Evolutionary conservation across 208 protist species (phyloP).

Genomic region (Naegleria gruberi): DNA sequence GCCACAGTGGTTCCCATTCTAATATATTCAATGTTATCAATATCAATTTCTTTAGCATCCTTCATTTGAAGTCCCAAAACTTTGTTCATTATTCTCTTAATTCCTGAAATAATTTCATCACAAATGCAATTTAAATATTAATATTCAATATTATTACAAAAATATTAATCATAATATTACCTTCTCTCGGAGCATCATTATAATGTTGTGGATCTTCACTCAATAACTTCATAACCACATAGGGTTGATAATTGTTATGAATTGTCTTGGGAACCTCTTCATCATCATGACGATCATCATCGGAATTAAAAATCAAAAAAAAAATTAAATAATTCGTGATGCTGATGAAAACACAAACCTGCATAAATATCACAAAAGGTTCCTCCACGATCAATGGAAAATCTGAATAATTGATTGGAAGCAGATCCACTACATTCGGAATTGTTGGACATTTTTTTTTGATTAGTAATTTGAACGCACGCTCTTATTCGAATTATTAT

Average conservation of each 20-base stretch:
- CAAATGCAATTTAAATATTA: neutral
- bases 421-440: neutral
- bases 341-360: constrained; percentile 32
- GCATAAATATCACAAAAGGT: constrained; percentile 90
- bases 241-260: constrained; percentile 17
- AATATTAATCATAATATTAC: constrained; percentile 32
- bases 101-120: neutral
- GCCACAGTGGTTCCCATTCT: constrained; percentile 92
- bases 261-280: constrained; percentile 24
- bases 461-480: no score
- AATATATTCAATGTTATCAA: constrained; percentile 66
- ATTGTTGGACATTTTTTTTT: neutral
- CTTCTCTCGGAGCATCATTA: constrained; percentile 82
- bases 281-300: neutral
- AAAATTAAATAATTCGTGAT: no score
- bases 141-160: neutral
- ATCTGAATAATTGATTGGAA: constrained; percentile 31
- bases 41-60: constrained; percentile 50
- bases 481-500: no score
- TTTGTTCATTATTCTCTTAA: constrained; percentile 30
- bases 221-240: constrained; percentile 77
- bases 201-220: constrained; percentile 83
- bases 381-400: constrained; percentile 83
- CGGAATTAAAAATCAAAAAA: no score
- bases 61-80: constrained; percentile 36